phyloP scores from a whole-genome alignment of 2,329 filamentous ascomycete species.

The Drechslerella stenobrocha region DNA sequence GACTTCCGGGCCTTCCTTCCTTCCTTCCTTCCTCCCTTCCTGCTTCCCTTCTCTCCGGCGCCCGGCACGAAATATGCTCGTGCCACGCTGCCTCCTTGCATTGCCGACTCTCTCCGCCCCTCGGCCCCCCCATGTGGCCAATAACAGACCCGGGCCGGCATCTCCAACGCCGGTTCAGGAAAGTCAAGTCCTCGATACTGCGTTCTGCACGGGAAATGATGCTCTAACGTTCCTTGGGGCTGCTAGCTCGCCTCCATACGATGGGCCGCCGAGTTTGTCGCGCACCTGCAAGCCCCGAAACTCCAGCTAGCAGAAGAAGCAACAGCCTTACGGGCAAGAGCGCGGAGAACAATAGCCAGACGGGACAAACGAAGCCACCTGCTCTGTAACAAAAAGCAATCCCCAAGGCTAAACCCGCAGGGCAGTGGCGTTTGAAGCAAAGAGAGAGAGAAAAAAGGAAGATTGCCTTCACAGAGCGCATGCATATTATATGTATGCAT shows the following conservation, averaged over 20 bases:
- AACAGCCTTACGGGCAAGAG: background rate
- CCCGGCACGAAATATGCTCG: constrained; percentile 10
- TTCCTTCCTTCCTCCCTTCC: constrained; percentile 21
- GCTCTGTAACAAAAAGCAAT: too few relatives aligned
- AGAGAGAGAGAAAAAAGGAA: too few relatives aligned
- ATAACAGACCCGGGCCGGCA: constrained; percentile 12
- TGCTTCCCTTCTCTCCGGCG: constrained; percentile 22
- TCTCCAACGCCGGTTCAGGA: constrained; percentile 24
- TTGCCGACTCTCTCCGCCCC: constrained; percentile 25
- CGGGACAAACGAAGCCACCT: too few relatives aligned
- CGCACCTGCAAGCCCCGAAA: background rate
- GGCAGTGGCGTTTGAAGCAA: too few relatives aligned
- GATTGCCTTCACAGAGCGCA: too few relatives aligned
- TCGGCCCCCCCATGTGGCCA: constrained; percentile 12
- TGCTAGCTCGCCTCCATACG: background rate
- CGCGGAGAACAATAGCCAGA: too few relatives aligned
- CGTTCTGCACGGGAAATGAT: constrained; percentile 7
- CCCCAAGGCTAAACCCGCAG: too few relatives aligned
- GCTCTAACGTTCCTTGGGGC: background rate
- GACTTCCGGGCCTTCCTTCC: constrained; percentile 16
- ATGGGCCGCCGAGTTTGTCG: background rate
- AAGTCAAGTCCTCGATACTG: constrained; percentile 25
- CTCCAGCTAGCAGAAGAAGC: background rate
- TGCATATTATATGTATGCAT: too few relatives aligned
- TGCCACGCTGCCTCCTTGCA: constrained; percentile 44